Base-by-base conservation (phyloP, 805 yeast genomes). In the Monosporozyma siamensis region DNA sequence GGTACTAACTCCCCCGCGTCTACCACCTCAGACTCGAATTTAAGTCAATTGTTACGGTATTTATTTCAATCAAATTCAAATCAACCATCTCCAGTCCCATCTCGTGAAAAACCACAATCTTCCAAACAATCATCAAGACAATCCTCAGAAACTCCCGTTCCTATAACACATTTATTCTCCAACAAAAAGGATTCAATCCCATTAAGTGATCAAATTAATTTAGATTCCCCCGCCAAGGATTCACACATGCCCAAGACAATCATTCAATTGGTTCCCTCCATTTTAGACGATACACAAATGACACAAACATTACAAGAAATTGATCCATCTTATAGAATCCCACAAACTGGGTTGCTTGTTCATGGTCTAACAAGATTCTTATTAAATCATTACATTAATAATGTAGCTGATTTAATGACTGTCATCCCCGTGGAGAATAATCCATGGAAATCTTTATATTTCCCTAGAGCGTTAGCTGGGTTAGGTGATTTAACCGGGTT, bases 371-470 rank as follows among this genome's bases (percentile, higher is more conserved):
- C 94, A 0, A 63, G 92, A 36, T 83, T 79, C 55, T 64, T 87
- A 32, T 64, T 87, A 38, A 78, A 79, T 47, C 78, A 87, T 55
- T 87, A 85, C 58, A 71, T 76, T 14, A 75, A 80, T 14, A 77
- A 79, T 48, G 92, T 87, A 1, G 90, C 90, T 0, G 92, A 84
- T 56, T 62, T 77, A 42, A 80, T 82, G 87, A 76, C 86, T 0
- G 87, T 80, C 3, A 74, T 80, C 18, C 76, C 79, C 1, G 68
- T 78, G 0, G 39, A 44, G 4, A 82, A 80, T 47, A 87, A 84
- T 56, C 95, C 95, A 0, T 87, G 95, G 95, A 82, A 81, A 52
- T 78, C 82, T 2, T 77, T 85, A n/a, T 86, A 84, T 60, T 78
- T 86, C 46, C 95, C 95, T 0, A 63, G 92, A 39, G 95, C 95